Evolutionary conservation across 2,329 filamentous ascomycete genomes (phyloP), one percentile per base, ranked within the genome.

Genomic region (Mycosphaerella sp.): DNA sequence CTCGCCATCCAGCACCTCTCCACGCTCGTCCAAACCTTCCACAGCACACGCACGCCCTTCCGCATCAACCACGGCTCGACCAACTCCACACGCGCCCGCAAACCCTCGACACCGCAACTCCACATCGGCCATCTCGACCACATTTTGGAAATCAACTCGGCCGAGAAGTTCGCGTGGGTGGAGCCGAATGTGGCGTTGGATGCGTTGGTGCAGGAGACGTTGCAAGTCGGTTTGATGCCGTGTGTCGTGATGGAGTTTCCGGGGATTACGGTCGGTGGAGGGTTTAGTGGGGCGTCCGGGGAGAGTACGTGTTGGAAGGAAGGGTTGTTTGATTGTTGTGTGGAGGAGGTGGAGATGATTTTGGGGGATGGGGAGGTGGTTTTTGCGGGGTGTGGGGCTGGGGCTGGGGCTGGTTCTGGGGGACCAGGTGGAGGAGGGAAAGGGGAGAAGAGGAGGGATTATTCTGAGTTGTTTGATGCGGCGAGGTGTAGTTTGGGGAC

Each of bases 141-240:
- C 59, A 70, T 78, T 0, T 56, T 79, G 4, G 55, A 62, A 6
- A 66, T 78, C 45, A 65, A 76, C 57, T 53, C 55, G 7, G 52
- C 63, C 2, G 25, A 17, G n/a, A 64, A 60, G 4, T 71, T 70
- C 49, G 72, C 70, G 37, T 59, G 80, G 0, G 82, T 85, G 1
- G 82, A 86, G 62, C 81, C 82, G 0, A 86, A 86, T 58, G 82
- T 86, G 4, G 72, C 80, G 0, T 86, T 86, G 81, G 82, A 85
- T 53, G 68, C 68, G 0, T 71, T 86, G 2, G 75, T 85, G 0
- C 73, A 76, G 48, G 78, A 75, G 1, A 82, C 81, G 0, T 58
- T 82, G 43, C 64, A 68, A 4, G 61, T 79, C 40, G 76, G 76
- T 0, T 68, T 86, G 0, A 67, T 86, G 1, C 82, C 77, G 0